phyloP scores from a whole-genome alignment of 192 early-diverging fungal genomes.

The Radiomyces spectabilis region DNA sequence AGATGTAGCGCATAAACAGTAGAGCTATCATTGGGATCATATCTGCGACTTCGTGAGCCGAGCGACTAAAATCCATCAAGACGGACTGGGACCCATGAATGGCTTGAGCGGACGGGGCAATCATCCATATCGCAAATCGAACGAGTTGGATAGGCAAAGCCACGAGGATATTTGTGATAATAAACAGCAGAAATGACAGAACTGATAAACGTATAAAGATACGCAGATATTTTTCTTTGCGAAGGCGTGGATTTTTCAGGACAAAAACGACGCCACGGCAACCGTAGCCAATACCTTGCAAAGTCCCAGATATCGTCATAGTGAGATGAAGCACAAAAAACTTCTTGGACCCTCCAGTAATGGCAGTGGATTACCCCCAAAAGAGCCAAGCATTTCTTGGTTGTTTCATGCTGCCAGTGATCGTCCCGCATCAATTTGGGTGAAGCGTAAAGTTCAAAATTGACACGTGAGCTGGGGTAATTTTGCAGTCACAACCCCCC shows the following conservation, averaged over 20 bases:
- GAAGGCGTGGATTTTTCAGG: conserved; percentile 33
- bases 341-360: too few relatives aligned
- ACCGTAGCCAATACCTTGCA: conserved; percentile 31
- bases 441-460: too few relatives aligned
- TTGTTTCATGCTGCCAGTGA: too few relatives aligned
- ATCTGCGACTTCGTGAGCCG: conserved; percentile 28
- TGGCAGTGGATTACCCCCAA: too few relatives aligned
- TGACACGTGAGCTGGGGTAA: too few relatives aligned
- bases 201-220: conserved; percentile 27
- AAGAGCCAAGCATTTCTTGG: too few relatives aligned
- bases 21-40: conserved; percentile 42
- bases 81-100: conserved; percentile 17
- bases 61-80: conserved; percentile 21
- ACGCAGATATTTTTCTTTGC: conserved; percentile 28
- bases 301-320: conserved; percentile 25
- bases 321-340: neutral
- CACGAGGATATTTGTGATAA: neutral
- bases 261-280: conserved; percentile 36
- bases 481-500: neutral
- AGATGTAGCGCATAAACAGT: conserved; percentile 50
- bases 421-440: too few relatives aligned
- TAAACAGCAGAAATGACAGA: conserved; percentile 22
- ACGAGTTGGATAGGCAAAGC: neutral
- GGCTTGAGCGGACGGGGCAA: neutral
- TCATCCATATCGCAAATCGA: neutral